phyloP scores from a whole-genome alignment of 768 basidiomycete species.

The Candolleomyces eurysporus region DNA sequence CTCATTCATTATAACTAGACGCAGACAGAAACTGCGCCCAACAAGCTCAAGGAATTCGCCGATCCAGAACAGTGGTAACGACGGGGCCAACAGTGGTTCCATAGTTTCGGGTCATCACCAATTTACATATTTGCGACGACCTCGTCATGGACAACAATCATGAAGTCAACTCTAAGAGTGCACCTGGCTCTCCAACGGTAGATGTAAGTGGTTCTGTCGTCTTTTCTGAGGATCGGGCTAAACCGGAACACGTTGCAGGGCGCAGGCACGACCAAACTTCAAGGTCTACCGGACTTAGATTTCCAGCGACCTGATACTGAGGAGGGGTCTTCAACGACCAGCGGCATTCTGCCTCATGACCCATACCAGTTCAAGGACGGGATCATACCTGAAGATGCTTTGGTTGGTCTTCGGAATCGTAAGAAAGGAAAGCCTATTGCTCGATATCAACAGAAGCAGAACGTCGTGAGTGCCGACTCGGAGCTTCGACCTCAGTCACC shows the following conservation, averaged over 20 bases:
- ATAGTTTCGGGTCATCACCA: conserved; percentile 2
- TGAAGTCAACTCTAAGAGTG: not conserved
- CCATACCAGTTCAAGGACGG: conserved; percentile 2
- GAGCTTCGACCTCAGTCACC: not conserved
- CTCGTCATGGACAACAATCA: not conserved
- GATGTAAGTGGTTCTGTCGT: not conserved
- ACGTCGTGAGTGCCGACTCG: not conserved
- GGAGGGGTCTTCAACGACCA: not conserved
- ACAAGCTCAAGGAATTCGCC: not conserved
- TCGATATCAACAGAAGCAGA: conserved; percentile 1
- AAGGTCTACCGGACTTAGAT: not conserved
- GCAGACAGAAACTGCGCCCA: too few relatives aligned
- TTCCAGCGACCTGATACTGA: not conserved
- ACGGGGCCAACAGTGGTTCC: not conserved
- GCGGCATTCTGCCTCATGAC: not conserved
- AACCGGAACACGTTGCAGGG: not conserved
- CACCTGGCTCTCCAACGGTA: not conserved
- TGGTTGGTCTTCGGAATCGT: conserved; percentile 1
- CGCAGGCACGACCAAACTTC: not conserved
- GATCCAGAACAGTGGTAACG: conserved; percentile 5
- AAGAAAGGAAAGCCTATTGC: conserved; percentile 1
- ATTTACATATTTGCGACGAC: not conserved
- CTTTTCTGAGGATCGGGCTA: not conserved
- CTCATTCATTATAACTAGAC: too few relatives aligned
- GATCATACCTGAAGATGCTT: not conserved